Base-by-base conservation (phyloP, 2,329 filamentous ascomycete species). In the Beauveria rudraprayagi region DNA sequence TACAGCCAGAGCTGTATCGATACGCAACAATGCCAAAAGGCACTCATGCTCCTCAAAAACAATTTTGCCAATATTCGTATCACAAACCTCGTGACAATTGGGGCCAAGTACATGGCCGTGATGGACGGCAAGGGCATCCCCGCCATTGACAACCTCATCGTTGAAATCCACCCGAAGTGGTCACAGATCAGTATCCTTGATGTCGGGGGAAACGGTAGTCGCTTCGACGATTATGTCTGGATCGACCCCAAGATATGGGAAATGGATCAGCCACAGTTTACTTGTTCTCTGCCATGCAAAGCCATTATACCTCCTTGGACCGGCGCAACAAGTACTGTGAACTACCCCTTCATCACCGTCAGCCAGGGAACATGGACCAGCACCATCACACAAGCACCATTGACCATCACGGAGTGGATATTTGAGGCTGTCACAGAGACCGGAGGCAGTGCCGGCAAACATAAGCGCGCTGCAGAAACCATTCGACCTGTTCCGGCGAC, bases 311-410 rank as follows among this genome's bases (percentile, higher is more conserved):
- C 70, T 5, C 67, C 67, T 0, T 72, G 66, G 65, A 68, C 64
- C 0, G 54, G 65, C 2, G 67, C 68, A 3, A 73, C 69, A 4
- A 69, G 63, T 30, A 68, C 65, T 16, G 64, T 73, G 46, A 64
- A 72, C 60, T 72, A 68, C 61, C 71, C 72, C 2, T 53, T 68
- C 9, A 62, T 73, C 8, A 73, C 71, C 2, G 66, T 71, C 44
- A 72, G 65, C 64, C 3, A 62, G 7, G 71, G 63, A 5, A 62
- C 66, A 10, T 73, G 70, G 71, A 69, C 68, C 5, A 72, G 61
- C 47, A 70, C 66, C 14, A 69, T 73, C 30, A 73, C 69, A 9
- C 28, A 57, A 30, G 22, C 65, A 11, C 69, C 70, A 7, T n/a
- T 72, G 6, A 70, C 70, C 34, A 63, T 72, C 14, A 63, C 67